Conservation (phyloP, 2,329 filamentous ascomycete genomes). For the Pezizomycotina sp. region DNA sequence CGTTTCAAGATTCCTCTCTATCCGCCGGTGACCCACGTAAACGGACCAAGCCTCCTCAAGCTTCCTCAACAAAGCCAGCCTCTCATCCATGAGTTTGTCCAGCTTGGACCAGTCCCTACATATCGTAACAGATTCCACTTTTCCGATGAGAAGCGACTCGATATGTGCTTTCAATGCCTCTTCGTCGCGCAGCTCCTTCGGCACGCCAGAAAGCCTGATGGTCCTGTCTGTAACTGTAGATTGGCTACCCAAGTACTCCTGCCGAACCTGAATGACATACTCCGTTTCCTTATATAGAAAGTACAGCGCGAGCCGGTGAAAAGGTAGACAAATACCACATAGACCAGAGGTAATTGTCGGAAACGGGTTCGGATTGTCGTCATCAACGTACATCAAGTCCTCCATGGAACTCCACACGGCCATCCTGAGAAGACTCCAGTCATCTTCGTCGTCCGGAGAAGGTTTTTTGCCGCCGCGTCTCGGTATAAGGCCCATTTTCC, state of each 20-base stretch:
- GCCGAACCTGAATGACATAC: conserved; percentile 67
- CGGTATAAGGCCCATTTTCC: conserved; percentile 11
- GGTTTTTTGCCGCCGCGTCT: neutral
- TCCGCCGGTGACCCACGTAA: conserved; percentile 44
- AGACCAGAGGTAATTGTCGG: conserved; percentile 57
- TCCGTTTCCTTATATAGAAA: conserved; percentile 69
- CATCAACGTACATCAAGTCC: conserved; percentile 1
- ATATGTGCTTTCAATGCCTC: conserved; percentile 70
- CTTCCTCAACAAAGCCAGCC: conserved; percentile 48
- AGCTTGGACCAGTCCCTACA: conserved; percentile 76
- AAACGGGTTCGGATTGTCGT: conserved; percentile 19
- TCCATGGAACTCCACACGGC: conserved; percentile 2
- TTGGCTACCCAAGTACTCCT: conserved; percentile 83
- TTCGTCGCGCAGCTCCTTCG: conserved; percentile 60
- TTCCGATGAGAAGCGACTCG: conserved; percentile 73
- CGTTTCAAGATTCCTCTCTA: conserved; percentile 34
- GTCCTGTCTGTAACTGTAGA: conserved; percentile 93
- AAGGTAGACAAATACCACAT: conserved; percentile 84
- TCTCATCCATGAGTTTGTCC: conserved; percentile 54
- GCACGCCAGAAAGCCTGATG: conserved; percentile 79
- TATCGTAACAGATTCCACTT: conserved; percentile 71
- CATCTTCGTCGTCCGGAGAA: conserved; percentile 3
- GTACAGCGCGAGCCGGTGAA: conserved; percentile 72
- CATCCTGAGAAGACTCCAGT: conserved; percentile 8
- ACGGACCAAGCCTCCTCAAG: conserved; percentile 74